Percentiles rank a stretch among this genome's conserved stretches.
phyloP scores from a whole-genome alignment of 2,329 filamentous ascomycete genomes.

The Elsinoe perseae region DNA sequence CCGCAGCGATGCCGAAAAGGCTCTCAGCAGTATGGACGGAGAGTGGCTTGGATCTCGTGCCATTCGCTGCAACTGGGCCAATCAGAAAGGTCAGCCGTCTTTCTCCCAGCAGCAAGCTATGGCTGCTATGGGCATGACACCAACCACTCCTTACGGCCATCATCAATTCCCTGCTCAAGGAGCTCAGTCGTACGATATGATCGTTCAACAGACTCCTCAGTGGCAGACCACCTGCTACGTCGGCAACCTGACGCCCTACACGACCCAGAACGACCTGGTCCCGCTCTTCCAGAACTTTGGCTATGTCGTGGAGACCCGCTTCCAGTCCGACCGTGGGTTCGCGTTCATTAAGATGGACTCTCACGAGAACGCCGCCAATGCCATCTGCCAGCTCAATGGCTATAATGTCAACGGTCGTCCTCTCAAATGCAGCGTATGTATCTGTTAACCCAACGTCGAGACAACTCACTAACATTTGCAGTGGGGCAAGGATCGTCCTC shows the following conservation, averaged over 20 bases:
- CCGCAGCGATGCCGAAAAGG: slow-evolving; percentile 87
- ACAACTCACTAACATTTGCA: slow-evolving; percentile 35
- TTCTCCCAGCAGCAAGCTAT: slow-evolving; percentile 97
- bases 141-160: slow-evolving; percentile 91
- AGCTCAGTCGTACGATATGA: slow-evolving; percentile 95
- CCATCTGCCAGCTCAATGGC: slow-evolving; percentile 93
- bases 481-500: slow-evolving; percentile 99
- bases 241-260: slow-evolving; percentile 95
- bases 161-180: slow-evolving; percentile 90
- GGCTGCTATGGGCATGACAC: slow-evolving; percentile 96
- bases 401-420: slow-evolving; percentile 97
- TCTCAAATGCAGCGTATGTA: slow-evolving; percentile 94
- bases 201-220: slow-evolving; percentile 84
- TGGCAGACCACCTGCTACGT: slow-evolving; percentile 99
- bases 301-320: slow-evolving; percentile 91
- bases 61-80: slow-evolving; percentile 99
- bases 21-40: slow-evolving; percentile 93
- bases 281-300: slow-evolving; percentile 98
- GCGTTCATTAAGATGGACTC: slow-evolving; percentile 99
- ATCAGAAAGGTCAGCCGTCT: slow-evolving; percentile 98
- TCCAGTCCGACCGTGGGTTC: slow-evolving; percentile 96
- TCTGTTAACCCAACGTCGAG: slow-evolving; percentile 20
- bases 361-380: slow-evolving; percentile 96
- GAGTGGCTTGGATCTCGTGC: slow-evolving; percentile 98
- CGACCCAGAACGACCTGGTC: slow-evolving; percentile 91